Percentiles rank a stretch among this genome's conserved stretches.
Evolutionary conservation across 1,284 basidiomycete genomes (phyloP).

Genomic region (Moniliella sp.): DNA sequence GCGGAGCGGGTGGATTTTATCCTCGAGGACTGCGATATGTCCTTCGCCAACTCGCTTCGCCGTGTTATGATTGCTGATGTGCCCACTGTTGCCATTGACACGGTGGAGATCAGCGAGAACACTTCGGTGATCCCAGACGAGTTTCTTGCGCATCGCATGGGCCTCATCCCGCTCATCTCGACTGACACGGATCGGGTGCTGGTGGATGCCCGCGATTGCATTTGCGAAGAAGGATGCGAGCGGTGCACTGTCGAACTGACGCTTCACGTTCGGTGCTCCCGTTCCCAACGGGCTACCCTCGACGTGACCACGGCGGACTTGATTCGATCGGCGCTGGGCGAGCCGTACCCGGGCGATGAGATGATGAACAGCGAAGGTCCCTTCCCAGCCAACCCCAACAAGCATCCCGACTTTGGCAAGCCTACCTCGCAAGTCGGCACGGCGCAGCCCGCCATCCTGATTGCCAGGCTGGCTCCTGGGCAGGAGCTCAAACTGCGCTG

Average conservation of each 20-base stretch:
- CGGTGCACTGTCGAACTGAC: slow-evolving; percentile 57
- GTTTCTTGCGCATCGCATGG: slow-evolving; percentile 83
- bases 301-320: slow-evolving; percentile 51
- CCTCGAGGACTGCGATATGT: slow-evolving; percentile 26
- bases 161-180: slow-evolving; percentile 75
- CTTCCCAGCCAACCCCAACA: no score
- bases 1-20: slow-evolving; percentile 22
- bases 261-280: slow-evolving; percentile 50
- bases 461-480: slow-evolving; percentile 78
- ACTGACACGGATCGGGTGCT: slow-evolving; percentile 21
- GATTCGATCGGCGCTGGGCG: no score
- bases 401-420: slow-evolving; percentile 51
- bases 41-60: slow-evolving; percentile 29
- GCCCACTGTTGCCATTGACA: slow-evolving; percentile 55
- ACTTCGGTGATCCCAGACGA: slow-evolving; percentile 88
- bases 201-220: slow-evolving; percentile 49
- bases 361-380: no score
- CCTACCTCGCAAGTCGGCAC: slow-evolving; percentile 59
- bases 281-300: slow-evolving; percentile 47
- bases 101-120: slow-evolving; percentile 78
- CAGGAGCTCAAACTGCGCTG: slow-evolving; percentile 73
- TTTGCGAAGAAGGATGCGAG: slow-evolving; percentile 53
- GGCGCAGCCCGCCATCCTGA: slow-evolving; percentile 41
- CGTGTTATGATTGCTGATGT: slow-evolving; percentile 31
- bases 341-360: no score